Percentiles rank a stretch among this genome's conserved stretches.
These are phyloP conservation scores for Dovyalis caffra DNA, from an alignment of 345 rosid species.

Conservation along the genomic window DNA sequence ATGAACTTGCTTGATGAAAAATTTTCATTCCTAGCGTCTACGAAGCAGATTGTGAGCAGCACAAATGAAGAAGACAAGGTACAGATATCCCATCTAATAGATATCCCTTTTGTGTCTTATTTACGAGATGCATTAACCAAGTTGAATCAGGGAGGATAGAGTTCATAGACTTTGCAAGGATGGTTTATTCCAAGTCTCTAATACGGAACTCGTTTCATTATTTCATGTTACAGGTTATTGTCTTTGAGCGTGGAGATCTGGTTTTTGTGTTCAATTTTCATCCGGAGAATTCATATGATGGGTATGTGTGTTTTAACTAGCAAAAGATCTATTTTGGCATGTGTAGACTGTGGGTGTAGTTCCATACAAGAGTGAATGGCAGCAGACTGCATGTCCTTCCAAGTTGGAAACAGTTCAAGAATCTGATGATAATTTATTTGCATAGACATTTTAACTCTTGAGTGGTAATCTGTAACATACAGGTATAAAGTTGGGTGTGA, in stretches of 20 bases:
- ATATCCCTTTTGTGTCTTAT: background rate
- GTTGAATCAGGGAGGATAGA: background rate
- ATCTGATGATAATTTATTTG: background rate
- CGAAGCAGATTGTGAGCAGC: constrained; percentile 74
- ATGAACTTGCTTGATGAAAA: constrained; percentile 72
- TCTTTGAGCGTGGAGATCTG: constrained; percentile 76
- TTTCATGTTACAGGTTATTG: constrained; percentile 51
- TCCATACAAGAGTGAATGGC: background rate
- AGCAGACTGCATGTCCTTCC: background rate
- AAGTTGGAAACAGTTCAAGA: background rate
- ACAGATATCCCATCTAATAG: constrained; percentile 6
- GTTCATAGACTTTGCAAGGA: background rate
- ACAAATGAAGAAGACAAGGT: constrained; percentile 69
- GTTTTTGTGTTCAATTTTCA: constrained; percentile 80
- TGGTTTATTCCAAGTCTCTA: background rate
- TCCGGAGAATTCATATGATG: constrained; percentile 60
- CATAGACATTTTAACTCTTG: background rate
- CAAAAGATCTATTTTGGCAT: background rate
- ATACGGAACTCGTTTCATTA: background rate
- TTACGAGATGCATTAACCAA: background rate
- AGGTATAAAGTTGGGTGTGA: constrained; percentile 80
- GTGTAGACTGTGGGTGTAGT: background rate
- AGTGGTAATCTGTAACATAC: constrained; percentile 25
- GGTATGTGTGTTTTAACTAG: constrained; percentile 36
- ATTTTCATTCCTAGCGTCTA: constrained; percentile 55